Base-by-base conservation (phyloP, 768 basidiomycete species). In the Xerocomus brunneocitrinus region DNA sequence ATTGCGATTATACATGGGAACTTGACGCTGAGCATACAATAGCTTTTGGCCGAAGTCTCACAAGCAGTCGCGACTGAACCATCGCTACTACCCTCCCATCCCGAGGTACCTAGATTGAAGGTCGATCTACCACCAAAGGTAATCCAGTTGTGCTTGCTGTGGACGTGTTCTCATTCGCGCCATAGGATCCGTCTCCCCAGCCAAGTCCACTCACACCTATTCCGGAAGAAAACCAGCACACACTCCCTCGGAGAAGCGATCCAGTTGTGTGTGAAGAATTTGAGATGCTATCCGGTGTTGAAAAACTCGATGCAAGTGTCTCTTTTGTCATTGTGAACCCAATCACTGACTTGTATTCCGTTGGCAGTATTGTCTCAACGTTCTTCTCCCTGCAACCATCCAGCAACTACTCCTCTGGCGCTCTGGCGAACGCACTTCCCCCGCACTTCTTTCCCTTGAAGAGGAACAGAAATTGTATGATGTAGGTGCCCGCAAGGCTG, bases 371-470 rank as follows among this genome's bases (percentile, higher is more conserved):
- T 88, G 86, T 62, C 68, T 80, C 35, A 82, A 85, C 54, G 76
- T 91, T 30, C 78, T 91, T 10, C 74, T 89, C 5, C 85, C 83
- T 3, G 89, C 89, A 66, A 77, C 84, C 3, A 74, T 87, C 38
- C 72, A 84, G 40, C 89, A 91, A 61, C 73, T 91, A 8, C 72
- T 88, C n/a, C 69, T 89, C 13, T 90, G 87, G 85, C 80, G 86
- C 10, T 71, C 71, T 14, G 87, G 84, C 1, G 67, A 76, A 34
- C 85, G 89, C 27, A 75, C 66, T 1, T 76, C 78, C 0, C 39
- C 74, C 6, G 70, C 73, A 4, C 68, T 88, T 9, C 75, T 86
- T 10, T 67, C 79, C 3, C 61, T 64, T 0, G 73, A 73, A 34
- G 82, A 86, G 47, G 89, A 91, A 67, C 65, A 71, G 55, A 67